Conservation (phyloP, 2,329 filamentous ascomycete genomes). For the Epichloe hybrida region DNA sequence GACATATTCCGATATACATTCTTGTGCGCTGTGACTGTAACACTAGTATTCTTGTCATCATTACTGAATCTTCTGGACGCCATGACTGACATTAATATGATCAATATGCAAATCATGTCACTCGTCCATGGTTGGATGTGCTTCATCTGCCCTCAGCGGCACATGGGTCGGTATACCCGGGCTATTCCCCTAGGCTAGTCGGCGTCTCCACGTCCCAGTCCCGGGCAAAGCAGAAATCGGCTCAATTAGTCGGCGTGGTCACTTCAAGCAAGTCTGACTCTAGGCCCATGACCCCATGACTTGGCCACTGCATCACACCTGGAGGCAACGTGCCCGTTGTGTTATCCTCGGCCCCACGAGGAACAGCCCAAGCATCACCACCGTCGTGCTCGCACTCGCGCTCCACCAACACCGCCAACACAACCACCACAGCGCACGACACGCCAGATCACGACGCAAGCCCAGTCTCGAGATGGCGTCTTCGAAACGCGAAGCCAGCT, state of each 20-base stretch:
- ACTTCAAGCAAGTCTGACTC: neutral
- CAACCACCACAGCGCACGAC: conserved; percentile 1
- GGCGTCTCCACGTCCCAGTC: neutral
- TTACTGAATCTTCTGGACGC: too few species aligned
- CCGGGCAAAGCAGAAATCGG: conserved; percentile 5
- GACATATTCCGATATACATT: neutral
- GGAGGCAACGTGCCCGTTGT: conserved; percentile 3
- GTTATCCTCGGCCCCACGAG: neutral
- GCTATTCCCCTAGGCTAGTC: neutral
- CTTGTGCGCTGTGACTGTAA: neutral
- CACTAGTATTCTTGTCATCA: neutral
- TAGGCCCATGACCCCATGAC: neutral
- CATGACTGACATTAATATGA: too few species aligned
- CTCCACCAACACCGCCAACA: neutral
- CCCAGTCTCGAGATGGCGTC: conserved; percentile 1
- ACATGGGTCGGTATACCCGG: neutral
- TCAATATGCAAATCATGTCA: neutral
- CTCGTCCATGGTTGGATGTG: neutral
- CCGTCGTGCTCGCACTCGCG: neutral
- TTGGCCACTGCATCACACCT: neutral
- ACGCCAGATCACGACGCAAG: neutral
- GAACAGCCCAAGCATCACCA: neutral
- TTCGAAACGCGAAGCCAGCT: conserved; percentile 5
- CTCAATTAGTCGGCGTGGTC: neutral
- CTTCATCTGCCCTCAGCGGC: neutral